Conservation (phyloP, 176 grass and related monocot species). For the Triticum dicoccoides region DNA sequence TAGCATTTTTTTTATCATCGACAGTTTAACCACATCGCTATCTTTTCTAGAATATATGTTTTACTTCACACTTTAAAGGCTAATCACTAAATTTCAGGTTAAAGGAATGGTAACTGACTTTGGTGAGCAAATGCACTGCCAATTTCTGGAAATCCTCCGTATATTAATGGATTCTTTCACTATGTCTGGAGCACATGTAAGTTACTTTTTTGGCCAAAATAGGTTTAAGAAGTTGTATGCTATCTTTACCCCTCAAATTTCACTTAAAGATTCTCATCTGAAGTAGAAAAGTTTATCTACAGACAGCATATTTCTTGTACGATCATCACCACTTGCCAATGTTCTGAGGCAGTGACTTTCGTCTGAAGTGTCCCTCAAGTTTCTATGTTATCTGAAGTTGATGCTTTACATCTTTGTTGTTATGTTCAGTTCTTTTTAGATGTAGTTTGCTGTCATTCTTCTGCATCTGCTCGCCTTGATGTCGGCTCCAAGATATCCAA, state of each 20-base stretch:
- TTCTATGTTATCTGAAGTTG: not conserved
- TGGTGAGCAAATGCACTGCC: conserved; percentile 96
- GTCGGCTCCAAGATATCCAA: conserved; percentile 6
- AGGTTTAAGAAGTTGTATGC: not conserved
- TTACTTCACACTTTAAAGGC: conserved; percentile 9
- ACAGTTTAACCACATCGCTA: not conserved
- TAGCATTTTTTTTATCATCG: not conserved
- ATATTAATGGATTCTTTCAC: conserved; percentile 94
- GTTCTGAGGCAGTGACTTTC: not conserved
- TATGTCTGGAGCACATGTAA: conserved; percentile 69
- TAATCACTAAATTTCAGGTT: conserved; percentile 55
- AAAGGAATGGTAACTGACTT: conserved; percentile 95
- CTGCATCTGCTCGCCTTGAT: not conserved
- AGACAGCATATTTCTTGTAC: not conserved
- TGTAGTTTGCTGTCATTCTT: conserved; percentile 10
- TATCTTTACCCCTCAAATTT: not conserved
- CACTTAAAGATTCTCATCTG: not conserved
- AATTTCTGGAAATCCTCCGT: conserved; percentile 97
- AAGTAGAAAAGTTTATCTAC: conserved; percentile 5
- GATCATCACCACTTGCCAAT: not conserved
- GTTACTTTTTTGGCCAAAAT: conserved; percentile 18
- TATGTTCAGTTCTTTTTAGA: conserved; percentile 11
- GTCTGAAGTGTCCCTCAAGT: not conserved
- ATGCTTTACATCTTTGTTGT: not conserved
- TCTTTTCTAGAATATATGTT: not conserved